Evolutionary conservation across 192 early-diverging fungal genomes (phyloP).

Genomic region (Spizellomyces sp.): DNA sequence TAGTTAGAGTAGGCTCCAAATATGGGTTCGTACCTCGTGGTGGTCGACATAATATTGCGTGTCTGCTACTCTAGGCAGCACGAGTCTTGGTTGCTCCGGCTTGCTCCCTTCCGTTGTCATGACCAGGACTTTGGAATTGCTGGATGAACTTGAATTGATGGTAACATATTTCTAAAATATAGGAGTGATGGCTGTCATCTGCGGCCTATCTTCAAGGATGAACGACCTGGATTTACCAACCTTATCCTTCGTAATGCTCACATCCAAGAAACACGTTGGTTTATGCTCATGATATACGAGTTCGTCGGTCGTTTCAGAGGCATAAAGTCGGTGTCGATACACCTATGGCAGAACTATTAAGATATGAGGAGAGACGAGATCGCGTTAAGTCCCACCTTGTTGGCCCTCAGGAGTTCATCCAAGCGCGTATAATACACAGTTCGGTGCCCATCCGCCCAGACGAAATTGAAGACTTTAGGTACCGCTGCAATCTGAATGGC

Average conservation of each 20-base stretch:
- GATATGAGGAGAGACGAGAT: no score
- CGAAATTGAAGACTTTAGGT: constrained; percentile 19
- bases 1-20: not conserved
- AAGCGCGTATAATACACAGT: constrained; percentile 22
- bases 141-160: constrained; percentile 17
- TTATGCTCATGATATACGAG: constrained; percentile 20
- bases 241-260: constrained; percentile 24
- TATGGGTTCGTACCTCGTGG: constrained; percentile 7
- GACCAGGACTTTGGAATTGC: constrained; percentile 6
- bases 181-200: not conserved
- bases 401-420: constrained; percentile 21
- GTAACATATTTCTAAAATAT: constrained; percentile 19
- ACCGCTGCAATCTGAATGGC: no score
- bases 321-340: constrained; percentile 1
- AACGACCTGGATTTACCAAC: not conserved
- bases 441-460: constrained; percentile 14
- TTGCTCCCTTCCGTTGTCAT: constrained; percentile 2
- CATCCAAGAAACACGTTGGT: constrained; percentile 22
- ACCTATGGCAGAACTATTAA: no score
- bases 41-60: constrained; percentile 27
- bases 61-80: not conserved
- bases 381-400: constrained; percentile 1
- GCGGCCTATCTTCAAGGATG: not conserved
- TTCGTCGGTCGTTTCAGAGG: not conserved
- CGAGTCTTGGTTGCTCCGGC: not conserved